Conservation (phyloP, 2,329 filamentous ascomycete genomes). For the Colletotrichum siamense region DNA sequence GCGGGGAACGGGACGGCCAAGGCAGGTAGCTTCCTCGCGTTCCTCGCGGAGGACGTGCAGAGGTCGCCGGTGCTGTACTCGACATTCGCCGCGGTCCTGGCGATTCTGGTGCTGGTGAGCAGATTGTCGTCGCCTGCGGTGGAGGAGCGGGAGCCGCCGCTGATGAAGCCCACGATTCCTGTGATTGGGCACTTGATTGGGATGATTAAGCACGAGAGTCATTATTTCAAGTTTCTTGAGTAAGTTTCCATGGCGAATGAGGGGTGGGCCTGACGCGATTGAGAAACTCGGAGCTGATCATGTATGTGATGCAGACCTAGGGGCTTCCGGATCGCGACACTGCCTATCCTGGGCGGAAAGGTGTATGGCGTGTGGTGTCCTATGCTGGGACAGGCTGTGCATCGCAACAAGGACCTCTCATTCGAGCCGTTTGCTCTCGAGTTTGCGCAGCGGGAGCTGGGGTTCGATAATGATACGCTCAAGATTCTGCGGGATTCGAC, state of each 20-base stretch:
- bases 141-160: constrained; percentile 46
- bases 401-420: constrained; percentile 43
- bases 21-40: background rate
- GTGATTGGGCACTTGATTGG: constrained; percentile 52
- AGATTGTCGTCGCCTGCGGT: constrained; percentile 12
- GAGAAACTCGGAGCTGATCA: background rate
- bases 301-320: constrained; percentile 23
- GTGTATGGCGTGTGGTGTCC: constrained; percentile 51
- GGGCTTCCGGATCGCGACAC: constrained; percentile 42
- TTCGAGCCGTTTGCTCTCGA: constrained; percentile 47
- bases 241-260: constrained; percentile 24
- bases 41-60: background rate
- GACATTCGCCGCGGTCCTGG: background rate
- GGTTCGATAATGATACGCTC: constrained; percentile 34
- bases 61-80: background rate
- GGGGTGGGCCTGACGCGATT: too few relatives aligned
- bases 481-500: constrained; percentile 19
- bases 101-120: background rate
- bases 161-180: constrained; percentile 45
- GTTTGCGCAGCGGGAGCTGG: constrained; percentile 42
- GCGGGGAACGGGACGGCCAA: background rate
- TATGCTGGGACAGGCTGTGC: constrained; percentile 39
- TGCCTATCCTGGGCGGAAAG: constrained; percentile 48
- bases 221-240: constrained; percentile 44
- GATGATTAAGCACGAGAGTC: constrained; percentile 39